Conservation (phyloP, 2,329 filamentous ascomycete genomes). For the Fusarium gaditjirri region DNA sequence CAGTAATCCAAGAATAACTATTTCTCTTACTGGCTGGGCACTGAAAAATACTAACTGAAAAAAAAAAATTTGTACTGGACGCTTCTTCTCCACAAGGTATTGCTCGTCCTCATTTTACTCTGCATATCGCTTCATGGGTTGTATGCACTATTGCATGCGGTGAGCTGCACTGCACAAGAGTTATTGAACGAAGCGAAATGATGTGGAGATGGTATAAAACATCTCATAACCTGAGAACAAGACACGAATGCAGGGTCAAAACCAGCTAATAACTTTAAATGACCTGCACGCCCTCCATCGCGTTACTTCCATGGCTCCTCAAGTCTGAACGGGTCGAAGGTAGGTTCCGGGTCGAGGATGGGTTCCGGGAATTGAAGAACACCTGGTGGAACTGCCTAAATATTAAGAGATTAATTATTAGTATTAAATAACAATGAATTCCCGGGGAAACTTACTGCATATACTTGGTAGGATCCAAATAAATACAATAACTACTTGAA, state of each 20-base stretch:
- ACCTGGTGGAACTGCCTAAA: no score
- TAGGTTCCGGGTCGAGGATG: no score
- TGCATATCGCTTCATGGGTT: conserved; percentile 37
- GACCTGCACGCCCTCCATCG: no score
- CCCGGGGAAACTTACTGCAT: no score
- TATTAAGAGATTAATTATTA: no score
- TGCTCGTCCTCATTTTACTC: conserved; percentile 38
- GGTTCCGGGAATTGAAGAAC: no score
- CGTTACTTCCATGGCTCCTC: no score
- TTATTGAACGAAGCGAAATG: conserved; percentile 35
- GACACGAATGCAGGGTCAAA: conserved; percentile 21
- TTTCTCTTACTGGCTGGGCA: neutral
- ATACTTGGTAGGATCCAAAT: no score
- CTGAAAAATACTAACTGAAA: neutral
- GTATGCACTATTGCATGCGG: conserved; percentile 33
- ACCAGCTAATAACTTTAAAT: neutral
- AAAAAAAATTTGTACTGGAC: conserved; percentile 19
- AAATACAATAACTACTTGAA: no score
- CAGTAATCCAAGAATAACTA: conserved; percentile 15
- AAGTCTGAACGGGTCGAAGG: no score
- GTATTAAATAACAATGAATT: no score
- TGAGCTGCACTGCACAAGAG: conserved; percentile 35
- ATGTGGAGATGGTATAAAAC: conserved; percentile 34
- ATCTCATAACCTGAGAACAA: conserved; percentile 8
- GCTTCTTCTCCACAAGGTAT: neutral